Base-by-base conservation (phyloP, 2,329 filamentous ascomycete genomes). In the Pseudogymnoascus sp. region DNA sequence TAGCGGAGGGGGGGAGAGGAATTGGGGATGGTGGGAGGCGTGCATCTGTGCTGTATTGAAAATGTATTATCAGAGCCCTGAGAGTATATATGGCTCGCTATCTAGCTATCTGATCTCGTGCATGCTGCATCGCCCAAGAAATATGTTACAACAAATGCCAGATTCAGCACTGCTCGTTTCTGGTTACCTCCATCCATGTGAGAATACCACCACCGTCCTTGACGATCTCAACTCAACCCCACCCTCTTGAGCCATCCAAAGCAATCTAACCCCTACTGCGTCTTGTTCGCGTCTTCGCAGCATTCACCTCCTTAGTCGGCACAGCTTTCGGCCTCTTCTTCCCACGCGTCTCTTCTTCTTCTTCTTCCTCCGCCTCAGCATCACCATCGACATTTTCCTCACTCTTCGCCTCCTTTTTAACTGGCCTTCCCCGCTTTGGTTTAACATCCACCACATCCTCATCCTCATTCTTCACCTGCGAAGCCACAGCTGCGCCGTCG, bases 381-480 rank as follows among this genome's bases (percentile, higher is more conserved):
- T 70, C 69, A 4, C 67, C 62, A 34, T 57, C 43, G 16, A 31
- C 65, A 10, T 69, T 69, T 4, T 69, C 69, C n/a, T n/a, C n/a
- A n/a, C n/a, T n/a, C 68, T 8, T 65, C 65, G n/a, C n/a, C 6
- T 66, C 67, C 65, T 72, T 72, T 64, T 69, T 71, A 31, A 64
- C 69, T 13, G 67, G 67, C 21, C 68, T 68, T 60, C 74, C 76
- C 68, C 75, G 76, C 16, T 70, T 71, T 60, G 73, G 68, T 36
- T 70, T 67, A 60, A 72, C 67, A 16, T 71, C 71, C 13, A 67
- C 70, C 34, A 70, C 68, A 28, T 72, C 69, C 21, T 69, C 70
- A 16, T 67, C 64, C 8, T 67, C 71, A 16, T 72, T 72, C 41
- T 71, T 68, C 6, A 69, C 69, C 10, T 72, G 7, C 68, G 25